Evolutionary conservation across 2,329 filamentous ascomycete genomes (phyloP).

Genomic region (Alternaria sp.): DNA sequence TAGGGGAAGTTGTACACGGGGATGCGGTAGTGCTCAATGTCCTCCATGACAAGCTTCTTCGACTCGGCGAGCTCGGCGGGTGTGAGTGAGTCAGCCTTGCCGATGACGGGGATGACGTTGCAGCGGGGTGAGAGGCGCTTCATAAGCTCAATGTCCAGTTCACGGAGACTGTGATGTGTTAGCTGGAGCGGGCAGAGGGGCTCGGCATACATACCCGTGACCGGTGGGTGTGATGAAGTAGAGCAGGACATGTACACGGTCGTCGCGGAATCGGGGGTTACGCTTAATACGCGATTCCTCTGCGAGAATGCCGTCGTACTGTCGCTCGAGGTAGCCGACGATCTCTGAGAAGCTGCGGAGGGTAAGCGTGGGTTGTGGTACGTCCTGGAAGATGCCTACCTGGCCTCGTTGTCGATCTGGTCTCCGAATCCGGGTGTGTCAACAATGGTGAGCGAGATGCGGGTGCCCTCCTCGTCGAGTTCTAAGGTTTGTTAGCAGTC

Average conservation of each 20-base stretch:
- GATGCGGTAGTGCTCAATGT: constrained; percentile 99
- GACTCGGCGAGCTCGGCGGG: constrained; percentile 96
- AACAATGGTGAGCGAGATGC: constrained; percentile 97
- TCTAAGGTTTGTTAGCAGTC: constrained; percentile 55
- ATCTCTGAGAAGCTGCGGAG: constrained; percentile 86
- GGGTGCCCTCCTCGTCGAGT: constrained; percentile 96
- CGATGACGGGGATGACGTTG: constrained; percentile 98
- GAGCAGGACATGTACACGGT: constrained; percentile 95
- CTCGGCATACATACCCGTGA: constrained; percentile 70
- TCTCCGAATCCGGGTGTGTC: constrained; percentile 98
- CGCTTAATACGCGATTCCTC: constrained; percentile 99
- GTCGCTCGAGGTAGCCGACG: constrained; percentile 95
- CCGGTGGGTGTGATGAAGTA: constrained; percentile 99
- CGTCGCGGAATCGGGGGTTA: constrained; percentile 99
- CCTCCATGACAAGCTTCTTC: constrained; percentile 99
- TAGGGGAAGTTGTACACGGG: constrained; percentile 99
- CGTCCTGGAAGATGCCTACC: constrained; percentile 60
- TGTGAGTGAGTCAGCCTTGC: constrained; percentile 96
- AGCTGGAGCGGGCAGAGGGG: constrained; percentile 11
- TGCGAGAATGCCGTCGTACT: constrained; percentile 99
- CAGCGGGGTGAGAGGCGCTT: constrained; percentile 97
- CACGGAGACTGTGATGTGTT: constrained; percentile 73
- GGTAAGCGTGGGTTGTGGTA: constrained; percentile 20
- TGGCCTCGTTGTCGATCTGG: constrained; percentile 98
- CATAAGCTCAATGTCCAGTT: constrained; percentile 99